phyloP scores from a whole-genome alignment of 1,284 basidiomycete genomes.

The Ceratobasidium sp. region DNA sequence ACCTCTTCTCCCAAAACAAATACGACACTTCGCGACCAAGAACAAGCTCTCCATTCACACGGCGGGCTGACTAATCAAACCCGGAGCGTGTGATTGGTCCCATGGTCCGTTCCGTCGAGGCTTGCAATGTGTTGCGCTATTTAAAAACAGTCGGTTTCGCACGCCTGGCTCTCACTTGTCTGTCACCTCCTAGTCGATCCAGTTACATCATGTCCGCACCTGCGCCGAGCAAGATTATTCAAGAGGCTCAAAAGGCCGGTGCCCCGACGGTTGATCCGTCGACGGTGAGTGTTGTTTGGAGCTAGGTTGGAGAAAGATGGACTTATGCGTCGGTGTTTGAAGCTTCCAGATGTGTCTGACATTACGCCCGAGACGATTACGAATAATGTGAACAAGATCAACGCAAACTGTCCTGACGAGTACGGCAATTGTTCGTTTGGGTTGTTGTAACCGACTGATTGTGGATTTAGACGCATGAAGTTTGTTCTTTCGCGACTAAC shows the following conservation, averaged over 20 bases:
- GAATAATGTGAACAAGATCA: constrained; percentile 59
- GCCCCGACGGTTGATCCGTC: constrained; percentile 40
- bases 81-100: constrained; percentile 24
- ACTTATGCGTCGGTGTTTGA: background rate
- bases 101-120: constrained; percentile 16
- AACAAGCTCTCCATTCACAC: constrained; percentile 10
- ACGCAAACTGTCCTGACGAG: constrained; percentile 56
- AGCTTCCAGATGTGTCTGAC: constrained; percentile 57
- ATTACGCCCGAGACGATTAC: constrained; percentile 62
- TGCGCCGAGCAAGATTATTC: constrained; percentile 42
- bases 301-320: background rate
- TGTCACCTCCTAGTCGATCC: background rate
- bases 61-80: constrained; percentile 28
- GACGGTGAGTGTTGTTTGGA: constrained; percentile 5
- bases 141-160: constrained; percentile 17
- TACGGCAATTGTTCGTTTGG: constrained; percentile 45
- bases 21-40: background rate
- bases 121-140: background rate
- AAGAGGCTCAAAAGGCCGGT: constrained; percentile 43
- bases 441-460: background rate
- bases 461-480: constrained; percentile 49
- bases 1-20: background rate
- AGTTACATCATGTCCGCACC: background rate
- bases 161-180: constrained; percentile 2
- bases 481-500: constrained; percentile 61